These are phyloP conservation scores for Suhomyces taliae DNA, from an alignment of 1,139 yeast genomes.

Conservation along the genomic window DNA sequence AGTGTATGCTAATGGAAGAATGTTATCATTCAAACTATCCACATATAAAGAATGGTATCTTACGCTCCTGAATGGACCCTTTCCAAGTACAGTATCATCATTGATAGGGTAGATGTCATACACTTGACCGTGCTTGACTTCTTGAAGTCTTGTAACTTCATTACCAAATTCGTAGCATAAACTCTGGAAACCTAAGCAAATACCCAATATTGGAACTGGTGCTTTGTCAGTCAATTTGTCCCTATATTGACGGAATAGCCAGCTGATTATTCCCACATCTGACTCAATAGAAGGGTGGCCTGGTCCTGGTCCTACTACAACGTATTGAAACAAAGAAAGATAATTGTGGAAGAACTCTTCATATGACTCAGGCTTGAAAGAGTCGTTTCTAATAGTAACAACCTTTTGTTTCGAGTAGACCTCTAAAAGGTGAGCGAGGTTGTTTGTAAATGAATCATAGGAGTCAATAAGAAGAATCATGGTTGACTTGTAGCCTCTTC, in stretches of 20 bases:
- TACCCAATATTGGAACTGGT: constrained; percentile 75
- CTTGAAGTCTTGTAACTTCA: constrained; percentile 48
- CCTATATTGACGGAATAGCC: constrained; percentile 39
- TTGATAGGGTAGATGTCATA: constrained; percentile 50
- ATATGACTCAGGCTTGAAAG: constrained; percentile 41
- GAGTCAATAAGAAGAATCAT: constrained; percentile 82
- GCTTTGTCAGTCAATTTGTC: constrained; percentile 8
- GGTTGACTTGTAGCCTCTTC: background rate
- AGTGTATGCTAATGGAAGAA: constrained; percentile 62
- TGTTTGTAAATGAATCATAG: constrained; percentile 91
- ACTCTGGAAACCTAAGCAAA: constrained; percentile 91
- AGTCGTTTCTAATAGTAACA: constrained; percentile 73
- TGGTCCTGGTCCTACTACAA: constrained; percentile 96
- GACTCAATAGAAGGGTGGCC: constrained; percentile 69
- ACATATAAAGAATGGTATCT: constrained; percentile 88
- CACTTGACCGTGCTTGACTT: constrained; percentile 85
- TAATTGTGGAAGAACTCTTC: constrained; percentile 37
- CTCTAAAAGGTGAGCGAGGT: constrained; percentile 66
- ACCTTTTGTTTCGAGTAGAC: constrained; percentile 56
- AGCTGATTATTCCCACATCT: constrained; percentile 79
- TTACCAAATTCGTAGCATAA: constrained; percentile 70
- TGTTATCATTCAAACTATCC: constrained; percentile 22
- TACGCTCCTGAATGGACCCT: constrained; percentile 57
- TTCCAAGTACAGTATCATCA: constrained; percentile 29
- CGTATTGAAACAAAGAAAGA: constrained; percentile 60